phyloP scores from a whole-genome alignment of 176 grass and related monocot species.

The Ensete ventricosum region DNA sequence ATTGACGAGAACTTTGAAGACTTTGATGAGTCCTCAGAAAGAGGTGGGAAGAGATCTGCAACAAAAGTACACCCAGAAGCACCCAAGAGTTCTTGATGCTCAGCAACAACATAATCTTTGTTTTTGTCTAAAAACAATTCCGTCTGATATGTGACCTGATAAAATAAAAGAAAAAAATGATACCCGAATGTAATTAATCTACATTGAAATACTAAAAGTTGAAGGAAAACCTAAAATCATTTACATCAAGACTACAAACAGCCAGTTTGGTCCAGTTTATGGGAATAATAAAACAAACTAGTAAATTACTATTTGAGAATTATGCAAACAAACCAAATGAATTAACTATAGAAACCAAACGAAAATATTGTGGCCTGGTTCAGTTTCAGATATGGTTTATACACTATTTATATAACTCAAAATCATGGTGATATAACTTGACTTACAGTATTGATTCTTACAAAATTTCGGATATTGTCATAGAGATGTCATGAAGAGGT shows the following conservation, averaged over 20 bases:
- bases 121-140: constrained; percentile 94
- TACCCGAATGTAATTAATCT: background rate
- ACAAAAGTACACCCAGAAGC: constrained; percentile 80
- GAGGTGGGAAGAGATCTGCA: constrained; percentile 60
- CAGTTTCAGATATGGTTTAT: too few relatives aligned
- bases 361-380: background rate
- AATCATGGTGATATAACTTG: background rate
- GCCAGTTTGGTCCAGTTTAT: background rate
- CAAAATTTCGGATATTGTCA: too few relatives aligned
- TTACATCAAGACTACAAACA: background rate
- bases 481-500: too few relatives aligned
- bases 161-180: constrained; percentile 1
- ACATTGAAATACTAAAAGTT: background rate
- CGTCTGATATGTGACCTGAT: constrained; percentile 94
- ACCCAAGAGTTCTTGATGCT: constrained; percentile 79
- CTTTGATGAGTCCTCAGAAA: constrained; percentile 73
- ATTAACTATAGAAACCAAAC: background rate
- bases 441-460: background rate
- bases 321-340: background rate
- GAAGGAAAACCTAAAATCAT: background rate
- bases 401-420: background rate
- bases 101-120: constrained; percentile 98
- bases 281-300: background rate
- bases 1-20: constrained; percentile 99
- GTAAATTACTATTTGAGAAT: background rate